These are phyloP conservation scores for Brassica nigra DNA, from an alignment of 345 rosid genomes.

Conservation along the genomic window DNA sequence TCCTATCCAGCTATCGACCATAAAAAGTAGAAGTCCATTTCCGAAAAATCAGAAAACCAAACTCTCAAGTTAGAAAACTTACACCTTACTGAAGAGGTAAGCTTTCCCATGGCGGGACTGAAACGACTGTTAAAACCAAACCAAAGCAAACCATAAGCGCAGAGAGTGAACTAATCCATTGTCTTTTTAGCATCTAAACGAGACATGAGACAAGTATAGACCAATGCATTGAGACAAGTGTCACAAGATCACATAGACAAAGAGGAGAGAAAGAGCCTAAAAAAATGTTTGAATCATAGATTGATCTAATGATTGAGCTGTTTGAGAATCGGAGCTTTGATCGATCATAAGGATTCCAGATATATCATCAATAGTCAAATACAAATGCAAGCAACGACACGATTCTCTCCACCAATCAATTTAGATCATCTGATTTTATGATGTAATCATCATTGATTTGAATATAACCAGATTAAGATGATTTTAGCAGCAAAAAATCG, in stretches of 20 bases:
- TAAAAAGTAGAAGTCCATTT: background rate
- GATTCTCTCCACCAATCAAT: background rate
- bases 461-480: constrained; percentile 21
- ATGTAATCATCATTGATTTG: background rate
- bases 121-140: constrained; percentile 58
- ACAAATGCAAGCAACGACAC: background rate
- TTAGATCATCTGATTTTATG: constrained; percentile 12
- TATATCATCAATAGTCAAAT: background rate
- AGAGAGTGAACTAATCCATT: background rate
- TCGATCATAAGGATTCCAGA: too few species aligned
- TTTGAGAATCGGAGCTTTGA: too few species aligned
- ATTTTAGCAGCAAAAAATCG: background rate
- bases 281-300: constrained; percentile 8
- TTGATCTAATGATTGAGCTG: constrained; percentile 10
- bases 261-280: background rate
- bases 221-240: background rate
- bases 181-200: too few species aligned
- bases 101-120: constrained; percentile 94
- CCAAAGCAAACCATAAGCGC: background rate
- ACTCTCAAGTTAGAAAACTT: constrained; percentile 55
- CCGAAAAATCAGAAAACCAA: constrained; percentile 9
- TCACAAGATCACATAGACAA: constrained; percentile 6
- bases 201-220: background rate
- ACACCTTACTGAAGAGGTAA: constrained; percentile 97
- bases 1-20: background rate